Percentiles rank a stretch among this genome's conserved stretches.
Evolutionary conservation across 768 basidiomycete species (phyloP).

Genomic region (Mycena indigotica): DNA sequence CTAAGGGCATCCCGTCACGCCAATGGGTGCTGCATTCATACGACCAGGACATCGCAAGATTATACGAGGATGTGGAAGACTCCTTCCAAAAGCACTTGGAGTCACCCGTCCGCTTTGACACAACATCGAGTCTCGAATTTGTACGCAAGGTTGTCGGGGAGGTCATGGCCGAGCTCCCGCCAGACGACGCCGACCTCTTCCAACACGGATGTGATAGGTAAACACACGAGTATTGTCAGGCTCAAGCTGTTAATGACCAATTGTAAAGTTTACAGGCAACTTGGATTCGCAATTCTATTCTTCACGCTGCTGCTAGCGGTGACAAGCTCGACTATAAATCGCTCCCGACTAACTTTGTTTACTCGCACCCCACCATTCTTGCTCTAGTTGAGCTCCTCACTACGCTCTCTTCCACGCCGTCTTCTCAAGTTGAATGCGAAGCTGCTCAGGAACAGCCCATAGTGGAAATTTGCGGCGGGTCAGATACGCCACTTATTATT

Average conservation of each 20-base stretch:
- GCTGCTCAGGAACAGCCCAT: neutral
- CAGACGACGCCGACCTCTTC: conserved; percentile 35
- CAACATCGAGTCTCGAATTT: conserved; percentile 24
- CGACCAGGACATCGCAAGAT: conserved; percentile 20
- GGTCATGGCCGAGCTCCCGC: conserved; percentile 25
- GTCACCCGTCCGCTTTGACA: conserved; percentile 28
- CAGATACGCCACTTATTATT: conserved; percentile 9
- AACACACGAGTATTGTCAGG: neutral
- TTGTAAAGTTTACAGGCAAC: conserved; percentile 9
- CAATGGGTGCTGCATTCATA: conserved; percentile 28
- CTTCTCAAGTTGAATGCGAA: neutral
- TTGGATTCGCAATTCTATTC: conserved; percentile 8
- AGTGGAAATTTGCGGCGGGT: conserved; percentile 11
- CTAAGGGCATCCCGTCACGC: conserved; percentile 34
- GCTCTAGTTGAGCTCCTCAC: neutral
- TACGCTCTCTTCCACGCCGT: neutral
- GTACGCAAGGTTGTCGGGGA: conserved; percentile 30
- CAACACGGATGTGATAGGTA: conserved; percentile 38
- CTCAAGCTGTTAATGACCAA: neutral
- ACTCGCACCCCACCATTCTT: neutral
- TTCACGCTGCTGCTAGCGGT: neutral
- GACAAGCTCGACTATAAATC: conserved; percentile 3
- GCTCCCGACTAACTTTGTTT: conserved; percentile 6
- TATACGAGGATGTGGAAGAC: conserved; percentile 30
- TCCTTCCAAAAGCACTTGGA: conserved; percentile 26